phyloP scores from a whole-genome alignment of 495 filamentous ascomycete genomes.

The Aspergillus kassunensis region DNA sequence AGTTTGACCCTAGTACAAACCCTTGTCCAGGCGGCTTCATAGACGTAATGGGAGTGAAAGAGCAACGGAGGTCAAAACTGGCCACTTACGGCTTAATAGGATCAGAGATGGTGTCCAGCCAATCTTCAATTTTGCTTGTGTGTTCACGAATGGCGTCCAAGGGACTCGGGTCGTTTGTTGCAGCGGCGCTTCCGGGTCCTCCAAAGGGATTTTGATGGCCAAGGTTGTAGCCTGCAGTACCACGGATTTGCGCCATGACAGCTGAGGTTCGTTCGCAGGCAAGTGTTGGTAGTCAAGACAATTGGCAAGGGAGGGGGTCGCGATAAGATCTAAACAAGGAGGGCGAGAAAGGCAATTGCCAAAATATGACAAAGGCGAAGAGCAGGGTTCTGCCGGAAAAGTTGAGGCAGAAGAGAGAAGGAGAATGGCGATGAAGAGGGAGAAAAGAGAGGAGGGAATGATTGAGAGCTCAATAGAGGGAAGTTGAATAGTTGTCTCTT shows the following conservation, averaged over 20 bases:
- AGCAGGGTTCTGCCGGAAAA: not conserved
- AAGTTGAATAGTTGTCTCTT: slow-evolving; percentile 12
- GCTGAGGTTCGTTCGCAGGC: not conserved
- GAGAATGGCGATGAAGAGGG: slow-evolving; percentile 5
- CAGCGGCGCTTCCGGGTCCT: slow-evolving; percentile 55
- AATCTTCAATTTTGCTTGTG: slow-evolving; percentile 96
- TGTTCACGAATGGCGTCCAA: slow-evolving; percentile 89
- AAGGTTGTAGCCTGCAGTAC: slow-evolving; percentile 93
- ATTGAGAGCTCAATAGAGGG: slow-evolving; percentile 4
- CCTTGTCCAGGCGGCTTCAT: slow-evolving; percentile 12
- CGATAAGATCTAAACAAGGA: slow-evolving; percentile 7
- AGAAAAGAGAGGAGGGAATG: not conserved
- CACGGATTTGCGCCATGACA: slow-evolving; percentile 91
- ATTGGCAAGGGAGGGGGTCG: not conserved
- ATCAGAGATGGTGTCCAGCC: slow-evolving; percentile 82
- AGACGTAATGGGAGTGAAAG: not conserved
- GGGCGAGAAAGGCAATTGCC: slow-evolving; percentile 2
- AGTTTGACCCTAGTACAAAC: slow-evolving; percentile 1
- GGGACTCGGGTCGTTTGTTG: slow-evolving; percentile 73
- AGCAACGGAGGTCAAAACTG: not conserved
- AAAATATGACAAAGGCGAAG: not conserved
- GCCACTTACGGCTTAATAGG: slow-evolving; percentile 90
- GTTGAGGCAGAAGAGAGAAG: not conserved
- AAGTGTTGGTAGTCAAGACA: not conserved
- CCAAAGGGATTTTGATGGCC: slow-evolving; percentile 74